phyloP scores from a whole-genome alignment of 345 rosid genomes.

The Psidium guajava region DNA sequence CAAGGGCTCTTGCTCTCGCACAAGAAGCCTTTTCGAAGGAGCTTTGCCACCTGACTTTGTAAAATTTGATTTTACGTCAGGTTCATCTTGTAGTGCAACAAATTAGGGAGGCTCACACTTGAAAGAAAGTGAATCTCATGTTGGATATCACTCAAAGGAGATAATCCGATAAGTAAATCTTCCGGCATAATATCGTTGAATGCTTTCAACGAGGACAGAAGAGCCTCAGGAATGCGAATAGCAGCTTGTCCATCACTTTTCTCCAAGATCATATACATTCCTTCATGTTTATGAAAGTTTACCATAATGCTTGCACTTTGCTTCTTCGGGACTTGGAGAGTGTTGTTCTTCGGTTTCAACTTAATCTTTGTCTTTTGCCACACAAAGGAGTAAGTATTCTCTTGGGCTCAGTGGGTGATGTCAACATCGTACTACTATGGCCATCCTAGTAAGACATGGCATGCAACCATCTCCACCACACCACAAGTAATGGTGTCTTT shows the following conservation, averaged over 20 bases:
- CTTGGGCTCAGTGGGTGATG: neutral
- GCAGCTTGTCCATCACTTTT: neutral
- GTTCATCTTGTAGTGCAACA: conserved; percentile 1
- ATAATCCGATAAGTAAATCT: neutral
- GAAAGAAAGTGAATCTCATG: neutral
- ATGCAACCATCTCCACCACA: neutral
- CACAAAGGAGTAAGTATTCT: neutral
- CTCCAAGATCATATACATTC: neutral
- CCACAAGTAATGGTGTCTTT: neutral
- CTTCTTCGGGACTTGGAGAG: no score
- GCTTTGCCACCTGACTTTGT: neutral
- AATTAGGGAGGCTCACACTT: conserved; percentile 1
- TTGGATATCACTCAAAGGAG: neutral
- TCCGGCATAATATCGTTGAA: neutral
- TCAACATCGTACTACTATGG: neutral
- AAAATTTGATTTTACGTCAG: neutral
- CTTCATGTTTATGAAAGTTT: neutral
- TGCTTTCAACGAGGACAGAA: neutral
- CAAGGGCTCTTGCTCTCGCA: neutral
- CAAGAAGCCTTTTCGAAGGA: neutral
- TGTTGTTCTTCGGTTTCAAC: neutral
- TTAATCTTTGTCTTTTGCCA: neutral
- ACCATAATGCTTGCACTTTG: no score
- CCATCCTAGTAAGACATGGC: neutral
- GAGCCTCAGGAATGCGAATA: neutral